Evolutionary conservation across 305 asterid genomes (phyloP), one percentile per base, ranked within the genome.

Genomic region (Rubia tinctorum): DNA sequence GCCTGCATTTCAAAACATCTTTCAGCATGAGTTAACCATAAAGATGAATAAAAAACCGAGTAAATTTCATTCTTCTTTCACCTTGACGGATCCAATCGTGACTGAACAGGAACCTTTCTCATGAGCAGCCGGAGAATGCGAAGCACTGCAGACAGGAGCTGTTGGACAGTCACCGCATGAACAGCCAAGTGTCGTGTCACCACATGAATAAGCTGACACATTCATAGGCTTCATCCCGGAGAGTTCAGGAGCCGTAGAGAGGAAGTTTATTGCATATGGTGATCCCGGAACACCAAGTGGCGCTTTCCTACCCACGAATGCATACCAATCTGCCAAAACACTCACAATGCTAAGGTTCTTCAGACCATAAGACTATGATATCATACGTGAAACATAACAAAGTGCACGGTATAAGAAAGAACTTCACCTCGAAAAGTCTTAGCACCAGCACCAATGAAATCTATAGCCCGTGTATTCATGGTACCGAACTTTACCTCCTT

Each of bases 161-260:
- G 91, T 85, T 79, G 98, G 99, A 74, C 99, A 95, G 82, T 95
- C 99, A 73, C 99, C 99, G 76, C 99, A 95, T 17, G 99, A 95
- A 86, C 99, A 95, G 80, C 99, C 98, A 76, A 95, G 84, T 8
- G 97, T 87, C 61, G 96, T 84, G 83, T 95, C 99, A 55, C 96
- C 90, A 47, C 99, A 95, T 70, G 98, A 86, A 88, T 87, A 95
- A 40, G 88, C 80, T 60, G 98, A 84, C 65, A 81, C 92, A 44
- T 95, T 95, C 99, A 95, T 93, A 39, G 98, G 89, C 72, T 63
- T 84, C 96, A 95, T 88, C 79, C 98, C 97, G 40, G 93, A 81
- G 56, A 91, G 86, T 76, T 84, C 88, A 1, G 95, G 93, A 66
- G 91, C 91, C 72, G 45, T 75, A 13, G 99, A 83, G 78, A 79